Evolutionary conservation across 2,329 filamentous ascomycete genomes (phyloP).

Genomic region (Exophiala sideris): DNA sequence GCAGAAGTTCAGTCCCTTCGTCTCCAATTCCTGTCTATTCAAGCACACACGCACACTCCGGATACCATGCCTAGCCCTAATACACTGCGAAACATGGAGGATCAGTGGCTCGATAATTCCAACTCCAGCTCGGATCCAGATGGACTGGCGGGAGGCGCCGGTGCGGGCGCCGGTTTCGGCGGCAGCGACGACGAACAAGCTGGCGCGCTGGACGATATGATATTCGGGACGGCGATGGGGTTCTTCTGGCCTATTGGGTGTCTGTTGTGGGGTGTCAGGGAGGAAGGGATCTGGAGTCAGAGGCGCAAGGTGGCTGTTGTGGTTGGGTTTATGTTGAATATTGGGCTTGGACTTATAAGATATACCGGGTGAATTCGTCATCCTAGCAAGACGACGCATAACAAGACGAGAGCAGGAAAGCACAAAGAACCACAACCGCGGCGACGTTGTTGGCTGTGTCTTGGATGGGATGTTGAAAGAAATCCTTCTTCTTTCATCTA

Average conservation of each 20-base stretch:
- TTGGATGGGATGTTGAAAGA: too few species aligned
- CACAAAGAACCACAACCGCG: too few species aligned
- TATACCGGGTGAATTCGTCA: slow-evolving; percentile 42
- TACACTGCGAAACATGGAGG: slow-evolving; percentile 74
- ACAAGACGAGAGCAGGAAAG: too few species aligned
- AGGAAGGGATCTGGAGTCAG: slow-evolving; percentile 82
- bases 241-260: slow-evolving; percentile 94
- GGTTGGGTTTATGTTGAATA: slow-evolving; percentile 76
- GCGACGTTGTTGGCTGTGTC: too few species aligned
- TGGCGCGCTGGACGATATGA: slow-evolving; percentile 74
- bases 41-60: slow-evolving; percentile 76
- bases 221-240: slow-evolving; percentile 83
- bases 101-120: slow-evolving; percentile 79
- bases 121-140: slow-evolving; percentile 44
- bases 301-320: slow-evolving; percentile 83
- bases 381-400: neutral
- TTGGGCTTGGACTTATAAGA: slow-evolving; percentile 69
- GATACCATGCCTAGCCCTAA: slow-evolving; percentile 82
- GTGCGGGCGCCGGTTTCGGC: slow-evolving; percentile 29
- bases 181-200: slow-evolving; percentile 42
- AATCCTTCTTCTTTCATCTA: too few species aligned
- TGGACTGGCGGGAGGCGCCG: slow-evolving; percentile 38
- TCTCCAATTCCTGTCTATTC: slow-evolving; percentile 83
- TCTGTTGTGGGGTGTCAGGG: slow-evolving; percentile 76
- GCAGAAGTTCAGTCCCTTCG: slow-evolving; percentile 81